phyloP scores from a whole-genome alignment of 352 stramenopile species.

The Plasmopara muralis region DNA sequence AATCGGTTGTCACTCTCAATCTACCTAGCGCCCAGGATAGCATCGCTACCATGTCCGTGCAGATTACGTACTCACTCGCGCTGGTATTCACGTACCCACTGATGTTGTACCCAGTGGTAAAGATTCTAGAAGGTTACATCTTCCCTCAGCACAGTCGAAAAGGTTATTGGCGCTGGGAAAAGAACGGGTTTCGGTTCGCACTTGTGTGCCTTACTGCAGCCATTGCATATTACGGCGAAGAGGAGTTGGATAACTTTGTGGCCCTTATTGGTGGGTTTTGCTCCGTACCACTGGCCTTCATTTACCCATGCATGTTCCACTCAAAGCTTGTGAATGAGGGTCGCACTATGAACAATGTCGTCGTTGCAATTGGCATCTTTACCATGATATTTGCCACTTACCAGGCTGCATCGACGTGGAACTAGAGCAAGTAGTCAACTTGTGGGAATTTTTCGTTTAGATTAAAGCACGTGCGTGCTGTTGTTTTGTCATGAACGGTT shows the following conservation, averaged over 20 bases:
- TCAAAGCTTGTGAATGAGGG: constrained; percentile 43
- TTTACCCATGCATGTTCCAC: constrained; percentile 68
- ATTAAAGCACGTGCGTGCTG: neutral
- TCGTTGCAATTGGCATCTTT: constrained; percentile 43
- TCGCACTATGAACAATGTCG: constrained; percentile 32
- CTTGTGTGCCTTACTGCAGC: constrained; percentile 56
- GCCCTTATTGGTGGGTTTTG: constrained; percentile 67
- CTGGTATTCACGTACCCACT: constrained; percentile 67
- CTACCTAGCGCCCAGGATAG: constrained; percentile 45
- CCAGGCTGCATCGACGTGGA: constrained; percentile 46
- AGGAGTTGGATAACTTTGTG: constrained; percentile 65
- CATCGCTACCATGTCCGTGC: constrained; percentile 50
- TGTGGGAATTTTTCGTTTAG: neutral
- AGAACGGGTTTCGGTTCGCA: constrained; percentile 57
- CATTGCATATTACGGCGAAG: constrained; percentile 58
- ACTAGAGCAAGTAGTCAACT: constrained; percentile 17
- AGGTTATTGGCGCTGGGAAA: constrained; percentile 60
- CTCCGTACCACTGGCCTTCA: constrained; percentile 64
- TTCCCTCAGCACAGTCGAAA: constrained; percentile 38
- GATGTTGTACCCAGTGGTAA: constrained; percentile 66
- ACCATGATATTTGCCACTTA: constrained; percentile 63
- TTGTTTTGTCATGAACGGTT: constrained; percentile 19
- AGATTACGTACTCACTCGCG: constrained; percentile 58
- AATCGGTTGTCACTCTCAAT: constrained; percentile 59
- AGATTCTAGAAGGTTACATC: constrained; percentile 61